A percentile compares a stretch with the other conserved stretches of the same genome.
Evolutionary conservation across 2,329 filamentous ascomycete species (phyloP).

Genomic region (Dactylonectria macrodidyma): DNA sequence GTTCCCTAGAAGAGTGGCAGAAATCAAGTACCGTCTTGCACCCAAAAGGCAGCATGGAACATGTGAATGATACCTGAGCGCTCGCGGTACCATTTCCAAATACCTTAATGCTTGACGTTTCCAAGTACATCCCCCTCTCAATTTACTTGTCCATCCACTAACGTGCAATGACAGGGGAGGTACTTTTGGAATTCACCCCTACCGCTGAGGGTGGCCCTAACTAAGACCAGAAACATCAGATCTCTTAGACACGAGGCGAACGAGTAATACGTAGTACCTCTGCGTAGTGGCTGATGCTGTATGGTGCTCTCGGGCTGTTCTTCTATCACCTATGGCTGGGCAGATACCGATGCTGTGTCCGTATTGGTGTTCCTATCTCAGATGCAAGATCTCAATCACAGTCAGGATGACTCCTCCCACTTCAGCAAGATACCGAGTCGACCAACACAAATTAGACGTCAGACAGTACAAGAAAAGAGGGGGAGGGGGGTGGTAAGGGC

Average conservation of each 20-base stretch:
- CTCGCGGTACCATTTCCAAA: background rate
- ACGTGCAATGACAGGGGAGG: constrained; percentile 1
- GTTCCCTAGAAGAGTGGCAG: background rate
- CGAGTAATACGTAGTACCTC: background rate
- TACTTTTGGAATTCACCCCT: background rate
- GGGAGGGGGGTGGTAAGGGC: constrained; percentile 2
- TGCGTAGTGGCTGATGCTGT: background rate
- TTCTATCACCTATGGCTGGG: background rate
- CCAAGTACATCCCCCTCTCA: constrained; percentile 10
- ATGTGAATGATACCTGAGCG: background rate
- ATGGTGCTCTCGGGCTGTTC: background rate
- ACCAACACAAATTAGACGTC: background rate
- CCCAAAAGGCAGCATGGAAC: background rate
- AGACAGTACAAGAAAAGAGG: background rate
- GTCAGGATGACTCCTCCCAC: background rate
- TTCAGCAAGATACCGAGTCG: background rate
- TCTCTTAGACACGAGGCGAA: background rate
- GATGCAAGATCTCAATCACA: background rate
- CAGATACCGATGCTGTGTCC: background rate
- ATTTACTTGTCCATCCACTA: constrained; percentile 2
- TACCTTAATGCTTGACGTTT: constrained; percentile 6
- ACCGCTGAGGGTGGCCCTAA: background rate
- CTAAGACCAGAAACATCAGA: background rate
- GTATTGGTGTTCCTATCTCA: background rate
- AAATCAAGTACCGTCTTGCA: background rate